These are phyloP conservation scores for Cercophora scortea DNA, from an alignment of 495 filamentous ascomycete genomes.

Conservation along the genomic window DNA sequence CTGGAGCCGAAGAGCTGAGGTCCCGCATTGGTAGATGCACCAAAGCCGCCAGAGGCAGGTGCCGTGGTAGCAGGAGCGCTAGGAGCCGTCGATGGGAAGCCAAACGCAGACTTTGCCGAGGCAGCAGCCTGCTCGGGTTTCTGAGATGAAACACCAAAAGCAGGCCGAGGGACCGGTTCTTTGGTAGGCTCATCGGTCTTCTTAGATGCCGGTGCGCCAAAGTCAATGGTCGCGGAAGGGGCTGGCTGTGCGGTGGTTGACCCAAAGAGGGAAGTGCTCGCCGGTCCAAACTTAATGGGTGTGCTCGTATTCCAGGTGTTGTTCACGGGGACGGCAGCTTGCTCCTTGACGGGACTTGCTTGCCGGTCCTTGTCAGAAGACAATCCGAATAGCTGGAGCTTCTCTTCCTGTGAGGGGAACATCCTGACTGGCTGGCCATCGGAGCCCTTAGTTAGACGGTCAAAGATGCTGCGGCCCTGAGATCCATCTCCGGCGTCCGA, in stretches of 20 bases:
- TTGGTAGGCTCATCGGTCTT: slow-evolving; percentile 14
- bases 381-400: slow-evolving; percentile 14
- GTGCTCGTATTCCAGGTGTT: slow-evolving; percentile 40
- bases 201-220: slow-evolving; percentile 11
- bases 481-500: slow-evolving; percentile 28
- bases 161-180: slow-evolving; percentile 5
- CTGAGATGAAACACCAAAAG: slow-evolving; percentile 15
- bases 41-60: slow-evolving; percentile 18
- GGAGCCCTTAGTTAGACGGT: slow-evolving; percentile 41
- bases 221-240: slow-evolving; percentile 11
- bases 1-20: slow-evolving; percentile 13
- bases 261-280: slow-evolving; percentile 22
- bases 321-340: slow-evolving; percentile 26
- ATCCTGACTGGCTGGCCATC: slow-evolving; percentile 43
- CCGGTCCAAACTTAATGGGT: slow-evolving; percentile 30
- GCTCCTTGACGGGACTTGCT: slow-evolving; percentile 26
- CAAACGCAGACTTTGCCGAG: slow-evolving; percentile 6
- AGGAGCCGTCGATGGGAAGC: slow-evolving; percentile 8
- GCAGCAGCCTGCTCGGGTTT: slow-evolving; percentile 13
- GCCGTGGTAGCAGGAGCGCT: slow-evolving; percentile 14
- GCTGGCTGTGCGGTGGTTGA: slow-evolving; percentile 25
- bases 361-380: slow-evolving; percentile 25
- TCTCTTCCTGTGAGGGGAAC: slow-evolving; percentile 13
- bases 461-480: slow-evolving; percentile 49
- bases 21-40: slow-evolving; percentile 6